Conservation (phyloP, 768 basidiomycete genomes). For the Hygrophoropsis aurantiaca region DNA sequence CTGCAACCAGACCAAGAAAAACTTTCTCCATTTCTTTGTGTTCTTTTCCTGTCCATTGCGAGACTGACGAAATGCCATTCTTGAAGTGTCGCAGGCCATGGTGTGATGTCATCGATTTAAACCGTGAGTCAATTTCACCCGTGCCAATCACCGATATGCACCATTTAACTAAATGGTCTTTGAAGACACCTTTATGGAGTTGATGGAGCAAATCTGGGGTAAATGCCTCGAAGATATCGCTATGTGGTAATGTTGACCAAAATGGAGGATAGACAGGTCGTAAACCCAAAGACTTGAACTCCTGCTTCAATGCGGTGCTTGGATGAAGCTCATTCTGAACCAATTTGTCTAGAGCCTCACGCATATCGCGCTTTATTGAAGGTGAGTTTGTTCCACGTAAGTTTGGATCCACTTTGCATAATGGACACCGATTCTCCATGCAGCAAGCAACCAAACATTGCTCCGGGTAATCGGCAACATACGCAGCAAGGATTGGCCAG, state of each 20-base stretch:
- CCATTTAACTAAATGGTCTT: constrained; percentile 42
- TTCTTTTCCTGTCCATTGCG: constrained; percentile 46
- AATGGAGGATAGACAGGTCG: constrained; percentile 12
- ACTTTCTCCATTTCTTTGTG: constrained; percentile 37
- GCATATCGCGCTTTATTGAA: background rate
- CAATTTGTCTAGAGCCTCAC: background rate
- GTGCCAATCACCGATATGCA: constrained; percentile 11
- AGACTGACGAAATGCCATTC: constrained; percentile 38
- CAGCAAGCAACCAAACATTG: constrained; percentile 13
- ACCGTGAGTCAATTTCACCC: constrained; percentile 12
- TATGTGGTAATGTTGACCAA: constrained; percentile 7
- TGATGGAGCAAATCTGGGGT: constrained; percentile 46
- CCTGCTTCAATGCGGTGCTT: constrained; percentile 3
- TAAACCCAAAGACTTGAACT: constrained; percentile 11
- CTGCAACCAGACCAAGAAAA: constrained; percentile 31
- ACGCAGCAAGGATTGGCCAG: constrained; percentile 13
- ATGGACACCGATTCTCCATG: constrained; percentile 10
- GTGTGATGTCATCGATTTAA: constrained; percentile 13
- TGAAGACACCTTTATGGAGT: constrained; percentile 46
- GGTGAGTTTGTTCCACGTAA: background rate
- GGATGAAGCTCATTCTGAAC: background rate
- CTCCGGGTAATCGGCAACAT: constrained; percentile 14
- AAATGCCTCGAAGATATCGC: constrained; percentile 32
- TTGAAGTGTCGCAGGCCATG: constrained; percentile 32
- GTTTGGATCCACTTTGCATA: background rate